phyloP scores from a whole-genome alignment of 768 basidiomycete species.

The Psilocybe cubensis region DNA sequence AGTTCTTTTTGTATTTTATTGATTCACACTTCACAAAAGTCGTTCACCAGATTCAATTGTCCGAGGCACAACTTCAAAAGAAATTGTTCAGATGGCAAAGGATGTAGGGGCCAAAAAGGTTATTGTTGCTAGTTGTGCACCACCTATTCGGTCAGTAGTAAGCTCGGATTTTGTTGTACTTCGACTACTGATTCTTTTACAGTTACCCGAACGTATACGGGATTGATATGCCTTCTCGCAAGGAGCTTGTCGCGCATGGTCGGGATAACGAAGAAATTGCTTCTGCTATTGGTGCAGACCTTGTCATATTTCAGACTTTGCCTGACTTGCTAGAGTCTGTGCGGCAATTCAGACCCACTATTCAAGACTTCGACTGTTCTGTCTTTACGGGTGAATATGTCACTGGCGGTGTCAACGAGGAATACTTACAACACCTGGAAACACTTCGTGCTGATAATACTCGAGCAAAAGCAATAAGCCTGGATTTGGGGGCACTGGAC shows the following conservation, averaged over 20 bases:
- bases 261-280: constrained; percentile 77
- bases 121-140: constrained; percentile 95
- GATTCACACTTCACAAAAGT: not conserved
- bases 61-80: constrained; percentile 96
- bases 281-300: constrained; percentile 86
- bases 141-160: constrained; percentile 81
- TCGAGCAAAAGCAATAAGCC: constrained; percentile 53
- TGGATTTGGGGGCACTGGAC: constrained; percentile 35
- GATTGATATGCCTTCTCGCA: constrained; percentile 98
- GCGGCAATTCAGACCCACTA: constrained; percentile 77
- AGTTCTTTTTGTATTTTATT: constrained; percentile 16
- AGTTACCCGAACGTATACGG: constrained; percentile 96
- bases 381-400: constrained; percentile 98
- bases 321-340: constrained; percentile 87
- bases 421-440: constrained; percentile 79
- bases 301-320: constrained; percentile 94
- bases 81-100: constrained; percentile 99
- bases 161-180: not conserved
- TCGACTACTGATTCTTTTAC: constrained; percentile 2
- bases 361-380: constrained; percentile 90
- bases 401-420: constrained; percentile 89
- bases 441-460: constrained; percentile 80
- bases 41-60: constrained; percentile 86
- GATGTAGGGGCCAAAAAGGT: constrained; percentile 98
- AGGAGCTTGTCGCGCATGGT: constrained; percentile 87